A percentile compares a stretch with the other conserved stretches of the same genome.
Conservation (phyloP, 2,329 filamentous ascomycete genomes). For the Pseudopithomyces maydicus region DNA sequence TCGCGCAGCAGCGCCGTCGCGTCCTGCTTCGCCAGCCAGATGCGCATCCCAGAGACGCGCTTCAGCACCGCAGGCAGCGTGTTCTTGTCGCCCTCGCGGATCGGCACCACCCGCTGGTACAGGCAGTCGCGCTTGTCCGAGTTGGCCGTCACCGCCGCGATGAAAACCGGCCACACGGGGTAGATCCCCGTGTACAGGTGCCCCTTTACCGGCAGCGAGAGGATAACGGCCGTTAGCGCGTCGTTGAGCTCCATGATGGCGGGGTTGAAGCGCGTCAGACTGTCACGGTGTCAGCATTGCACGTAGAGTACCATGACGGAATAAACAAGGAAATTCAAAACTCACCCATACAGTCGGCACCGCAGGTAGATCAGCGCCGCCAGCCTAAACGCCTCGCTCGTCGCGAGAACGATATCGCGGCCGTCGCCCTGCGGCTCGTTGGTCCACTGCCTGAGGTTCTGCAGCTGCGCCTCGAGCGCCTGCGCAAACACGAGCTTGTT, state of each 20-base stretch:
- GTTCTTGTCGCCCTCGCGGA: conserved; percentile 39
- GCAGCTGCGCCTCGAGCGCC: conserved; percentile 30
- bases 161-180: conserved; percentile 39
- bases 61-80: conserved; percentile 36
- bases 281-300: conserved; percentile 14
- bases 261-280: conserved; percentile 37
- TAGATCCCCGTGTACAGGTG: conserved; percentile 39
- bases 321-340: background rate
- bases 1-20: conserved; percentile 21
- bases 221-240: conserved; percentile 25
- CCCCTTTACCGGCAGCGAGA: conserved; percentile 38
- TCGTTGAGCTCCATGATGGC: conserved; percentile 36
- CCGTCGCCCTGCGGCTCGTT: conserved; percentile 25
- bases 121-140: conserved; percentile 37
- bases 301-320: background rate
- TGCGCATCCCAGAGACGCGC: conserved; percentile 34
- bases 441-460: conserved; percentile 35
- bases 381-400: conserved; percentile 37
- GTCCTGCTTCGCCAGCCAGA: conserved; percentile 40
- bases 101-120: conserved; percentile 37
- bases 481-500: conserved; percentile 31
- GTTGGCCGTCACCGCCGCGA: conserved; percentile 39
- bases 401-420: conserved; percentile 33
- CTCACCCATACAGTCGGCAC: conserved; percentile 38
- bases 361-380: conserved; percentile 39